These are phyloP conservation scores for Acer campestre DNA, from an alignment of 345 rosid genomes.

Conservation along the genomic window DNA sequence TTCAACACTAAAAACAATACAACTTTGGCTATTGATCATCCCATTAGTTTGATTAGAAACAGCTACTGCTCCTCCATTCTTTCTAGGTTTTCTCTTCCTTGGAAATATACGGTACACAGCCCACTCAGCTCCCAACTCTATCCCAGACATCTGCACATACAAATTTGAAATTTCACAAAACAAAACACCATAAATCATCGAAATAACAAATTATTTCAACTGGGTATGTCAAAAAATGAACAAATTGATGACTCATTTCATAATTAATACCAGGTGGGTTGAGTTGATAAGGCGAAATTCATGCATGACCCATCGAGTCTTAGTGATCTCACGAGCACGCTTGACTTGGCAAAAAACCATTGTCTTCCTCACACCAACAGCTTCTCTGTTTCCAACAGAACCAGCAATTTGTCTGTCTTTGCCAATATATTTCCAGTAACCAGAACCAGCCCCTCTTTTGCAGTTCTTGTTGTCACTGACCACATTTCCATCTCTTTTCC, in stretches of 20 bases:
- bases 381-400: constrained; percentile 41
- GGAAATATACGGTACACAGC: constrained; percentile 62
- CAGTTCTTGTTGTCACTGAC: constrained; percentile 26
- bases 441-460: constrained; percentile 49
- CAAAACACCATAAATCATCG: not conserved
- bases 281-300: constrained; percentile 48
- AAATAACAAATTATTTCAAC: not conserved
- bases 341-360: constrained; percentile 50
- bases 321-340: constrained; percentile 23
- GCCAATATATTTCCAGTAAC: constrained; percentile 72
- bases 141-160: constrained; percentile 36
- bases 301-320: constrained; percentile 65
- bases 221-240: not conserved
- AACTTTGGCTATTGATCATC: constrained; percentile 4
- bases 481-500: constrained; percentile 31
- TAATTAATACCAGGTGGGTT: constrained; percentile 27
- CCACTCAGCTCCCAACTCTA: constrained; percentile 56
- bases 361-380: constrained; percentile 56
- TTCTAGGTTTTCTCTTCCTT: constrained; percentile 46
- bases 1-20: constrained; percentile 39
- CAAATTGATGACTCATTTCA: not conserved
- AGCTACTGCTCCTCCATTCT: constrained; percentile 1
- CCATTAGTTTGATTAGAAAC: constrained; percentile 16
- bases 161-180: constrained; percentile 16
- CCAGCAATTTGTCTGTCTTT: constrained; percentile 52